Evolutionary conservation across 352 stramenopile species (phyloP), one percentile per base, ranked within the genome.

Genomic region (Phytophthora pinifolia): DNA sequence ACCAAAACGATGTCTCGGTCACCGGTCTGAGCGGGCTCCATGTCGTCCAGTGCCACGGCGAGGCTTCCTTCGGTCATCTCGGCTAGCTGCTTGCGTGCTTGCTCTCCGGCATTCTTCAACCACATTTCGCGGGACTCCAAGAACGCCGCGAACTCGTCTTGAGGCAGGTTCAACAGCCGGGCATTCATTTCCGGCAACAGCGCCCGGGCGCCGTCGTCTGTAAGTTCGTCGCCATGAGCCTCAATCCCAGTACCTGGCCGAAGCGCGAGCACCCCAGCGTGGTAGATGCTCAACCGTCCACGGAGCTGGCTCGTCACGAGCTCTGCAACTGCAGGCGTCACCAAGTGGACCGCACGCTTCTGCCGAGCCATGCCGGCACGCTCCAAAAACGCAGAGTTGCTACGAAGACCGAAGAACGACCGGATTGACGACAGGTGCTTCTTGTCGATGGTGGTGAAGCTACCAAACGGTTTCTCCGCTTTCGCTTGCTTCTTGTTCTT

Each of bases 11-110:
- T 76, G 43, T 92, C 83, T 43, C 70, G 70, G 51, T 92, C 83
- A 7, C 68, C 73, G 4, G 83, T 92, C 50, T 92, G 83, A 3
- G 85, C 66, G 3, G 83, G 83, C 57, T 92, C 79, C 75, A 88
- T 89, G 52, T 92, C 83, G 62, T 92, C 80, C 36, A 92, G 59
- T n/a, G 73, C 71, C 14, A 92, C 69, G 10, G 76, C 70, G 32
- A 92, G 46, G 43, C 72, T 88, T 10, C 83, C 83, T 18, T 92
- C 79, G 2, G 48, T 52, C 57, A 88, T 81, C 17, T 78, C 58
- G 10, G 58, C 46, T 35, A 92, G 56, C 35, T 79, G 68, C 4
- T 72, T 58, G 27, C 74, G 65, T 15, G 77, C 76, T n/a, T 67
- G 38, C 4, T 86, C 69, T 9, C 76, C 81, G n/a, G 79, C 74